Evolutionary conservation across 2,329 filamentous ascomycete genomes (phyloP).

Genomic region (Trichoderma cornu-damae): DNA sequence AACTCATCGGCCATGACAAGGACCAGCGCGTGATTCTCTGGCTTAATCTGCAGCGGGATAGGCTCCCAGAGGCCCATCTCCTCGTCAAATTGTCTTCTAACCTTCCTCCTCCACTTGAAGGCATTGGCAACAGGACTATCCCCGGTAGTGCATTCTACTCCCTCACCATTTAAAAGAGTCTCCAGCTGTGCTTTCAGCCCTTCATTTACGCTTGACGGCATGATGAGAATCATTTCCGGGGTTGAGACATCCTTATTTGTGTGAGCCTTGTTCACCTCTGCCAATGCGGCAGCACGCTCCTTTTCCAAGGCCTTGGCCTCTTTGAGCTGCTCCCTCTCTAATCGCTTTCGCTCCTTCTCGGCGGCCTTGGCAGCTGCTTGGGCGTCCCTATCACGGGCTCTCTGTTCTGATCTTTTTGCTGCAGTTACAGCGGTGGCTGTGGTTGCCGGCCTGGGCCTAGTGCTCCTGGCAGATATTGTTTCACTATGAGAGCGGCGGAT

Average conservation of each 20-base stretch:
- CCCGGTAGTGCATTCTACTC: conserved; percentile 44
- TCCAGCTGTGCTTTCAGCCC: conserved; percentile 43
- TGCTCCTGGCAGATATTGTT: conserved; percentile 22
- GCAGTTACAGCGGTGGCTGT: conserved; percentile 21
- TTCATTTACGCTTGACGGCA: conserved; percentile 53
- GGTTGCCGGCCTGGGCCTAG: conserved; percentile 21
- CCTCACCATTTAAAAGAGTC: conserved; percentile 46
- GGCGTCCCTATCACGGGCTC: conserved; percentile 37
- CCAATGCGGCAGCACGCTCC: conserved; percentile 58
- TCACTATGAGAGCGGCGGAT: conserved; percentile 33
- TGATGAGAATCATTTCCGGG: conserved; percentile 71
- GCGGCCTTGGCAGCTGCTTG: conserved; percentile 48
- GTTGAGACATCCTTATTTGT: conserved; percentile 69
- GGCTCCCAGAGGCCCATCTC: conserved; percentile 61
- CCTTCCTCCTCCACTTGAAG: conserved; percentile 64
- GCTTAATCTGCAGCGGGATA: conserved; percentile 43
- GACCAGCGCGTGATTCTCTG: conserved; percentile 59
- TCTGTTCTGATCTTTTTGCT: conserved; percentile 36
- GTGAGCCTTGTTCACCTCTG: conserved; percentile 67
- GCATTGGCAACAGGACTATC: conserved; percentile 46
- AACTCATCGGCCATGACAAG: conserved; percentile 61
- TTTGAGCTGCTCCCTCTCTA: conserved; percentile 55
- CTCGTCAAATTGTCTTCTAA: conserved; percentile 58
- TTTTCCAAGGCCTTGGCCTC: conserved; percentile 60
- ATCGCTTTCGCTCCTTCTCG: conserved; percentile 52